These are phyloP conservation scores for Alternaria metachromatica DNA, from an alignment of 2,329 filamentous ascomycete genomes.

Conservation along the genomic window DNA sequence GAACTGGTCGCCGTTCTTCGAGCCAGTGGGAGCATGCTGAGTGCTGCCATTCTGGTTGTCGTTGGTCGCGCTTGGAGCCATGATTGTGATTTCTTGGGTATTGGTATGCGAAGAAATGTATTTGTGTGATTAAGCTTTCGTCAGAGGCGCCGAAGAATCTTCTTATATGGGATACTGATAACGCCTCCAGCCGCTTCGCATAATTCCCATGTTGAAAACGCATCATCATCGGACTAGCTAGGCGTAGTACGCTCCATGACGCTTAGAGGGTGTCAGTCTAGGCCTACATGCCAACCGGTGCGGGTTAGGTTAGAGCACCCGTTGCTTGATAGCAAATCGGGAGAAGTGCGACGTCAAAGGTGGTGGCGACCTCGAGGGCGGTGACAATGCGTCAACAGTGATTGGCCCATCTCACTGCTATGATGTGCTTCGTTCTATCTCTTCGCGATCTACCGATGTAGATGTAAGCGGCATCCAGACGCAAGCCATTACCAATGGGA, in stretches of 20 bases:
- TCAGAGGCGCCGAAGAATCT: background rate
- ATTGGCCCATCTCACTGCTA: slow-evolving; percentile 12
- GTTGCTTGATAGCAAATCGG: slow-evolving; percentile 12
- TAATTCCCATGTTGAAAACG: slow-evolving; percentile 2
- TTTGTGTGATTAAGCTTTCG: background rate
- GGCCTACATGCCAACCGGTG: slow-evolving; percentile 1
- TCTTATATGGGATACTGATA: slow-evolving; percentile 3
- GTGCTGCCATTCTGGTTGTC: slow-evolving; percentile 15
- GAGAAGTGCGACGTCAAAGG: slow-evolving; percentile 16
- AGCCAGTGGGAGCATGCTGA: slow-evolving; percentile 22
- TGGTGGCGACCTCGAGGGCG: slow-evolving; percentile 16
- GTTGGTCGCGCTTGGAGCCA: slow-evolving; percentile 16
- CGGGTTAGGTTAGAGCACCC: slow-evolving; percentile 13
- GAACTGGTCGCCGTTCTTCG: slow-evolving; percentile 47
- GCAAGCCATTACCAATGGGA: slow-evolving; percentile 20
- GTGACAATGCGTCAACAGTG: slow-evolving; percentile 10
- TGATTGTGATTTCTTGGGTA: background rate
- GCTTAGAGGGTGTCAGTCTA: slow-evolving; percentile 19
- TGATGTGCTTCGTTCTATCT: background rate
- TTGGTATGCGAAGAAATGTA: background rate
- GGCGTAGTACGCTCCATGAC: slow-evolving; percentile 22
- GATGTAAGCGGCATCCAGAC: slow-evolving; percentile 21
- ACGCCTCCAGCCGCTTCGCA: background rate
- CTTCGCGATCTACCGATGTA: slow-evolving; percentile 3
- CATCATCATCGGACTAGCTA: slow-evolving; percentile 17